These are phyloP conservation scores for Coemansia sp. DNA, from an alignment of 192 early-diverging fungal genomes.

Conservation along the genomic window DNA sequence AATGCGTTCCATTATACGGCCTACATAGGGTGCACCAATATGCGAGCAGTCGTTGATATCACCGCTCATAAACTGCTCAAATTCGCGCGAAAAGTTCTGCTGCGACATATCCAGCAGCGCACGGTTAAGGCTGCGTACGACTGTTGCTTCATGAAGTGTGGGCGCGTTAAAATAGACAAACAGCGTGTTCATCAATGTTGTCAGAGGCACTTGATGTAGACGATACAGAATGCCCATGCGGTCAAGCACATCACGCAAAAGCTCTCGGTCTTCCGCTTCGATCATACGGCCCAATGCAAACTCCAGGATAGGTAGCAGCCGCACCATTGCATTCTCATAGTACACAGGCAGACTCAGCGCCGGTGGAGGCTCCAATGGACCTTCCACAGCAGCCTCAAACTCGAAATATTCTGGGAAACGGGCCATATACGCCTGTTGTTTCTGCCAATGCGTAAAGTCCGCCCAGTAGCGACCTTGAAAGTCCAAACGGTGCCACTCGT, in stretches of 20 bases:
- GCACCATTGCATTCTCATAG: slow-evolving; percentile 67
- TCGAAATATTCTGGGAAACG: slow-evolving; percentile 73
- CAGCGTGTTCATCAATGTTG: slow-evolving; percentile 64
- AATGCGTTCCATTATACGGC: slow-evolving; percentile 41
- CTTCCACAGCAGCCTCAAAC: slow-evolving; percentile 63
- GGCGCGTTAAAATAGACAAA: slow-evolving; percentile 67
- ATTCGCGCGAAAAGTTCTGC: slow-evolving; percentile 52
- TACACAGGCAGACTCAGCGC: slow-evolving; percentile 64
- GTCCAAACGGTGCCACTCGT: slow-evolving; percentile 62
- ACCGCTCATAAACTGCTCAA: slow-evolving; percentile 36
- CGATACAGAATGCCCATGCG: slow-evolving; percentile 62
- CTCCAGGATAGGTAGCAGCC: slow-evolving; percentile 66
- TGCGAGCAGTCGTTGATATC: slow-evolving; percentile 20
- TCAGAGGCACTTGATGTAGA: slow-evolving; percentile 65
- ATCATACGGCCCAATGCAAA: slow-evolving; percentile 65
- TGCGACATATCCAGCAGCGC: slow-evolving; percentile 60
- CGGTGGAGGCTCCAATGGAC: slow-evolving; percentile 58
- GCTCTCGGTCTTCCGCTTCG: slow-evolving; percentile 60
- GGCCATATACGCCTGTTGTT: slow-evolving; percentile 60
- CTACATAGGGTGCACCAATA: slow-evolving; percentile 32
- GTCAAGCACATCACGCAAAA: slow-evolving; percentile 61
- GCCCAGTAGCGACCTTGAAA: slow-evolving; percentile 70
- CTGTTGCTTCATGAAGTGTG: slow-evolving; percentile 57
- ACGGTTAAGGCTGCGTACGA: slow-evolving; percentile 55
- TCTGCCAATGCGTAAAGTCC: slow-evolving; percentile 66